A percentile compares a stretch with the other conserved stretches of the same genome.
Conservation (phyloP, 352 stramenopile genomes). For the Phytophthora melonis region DNA sequence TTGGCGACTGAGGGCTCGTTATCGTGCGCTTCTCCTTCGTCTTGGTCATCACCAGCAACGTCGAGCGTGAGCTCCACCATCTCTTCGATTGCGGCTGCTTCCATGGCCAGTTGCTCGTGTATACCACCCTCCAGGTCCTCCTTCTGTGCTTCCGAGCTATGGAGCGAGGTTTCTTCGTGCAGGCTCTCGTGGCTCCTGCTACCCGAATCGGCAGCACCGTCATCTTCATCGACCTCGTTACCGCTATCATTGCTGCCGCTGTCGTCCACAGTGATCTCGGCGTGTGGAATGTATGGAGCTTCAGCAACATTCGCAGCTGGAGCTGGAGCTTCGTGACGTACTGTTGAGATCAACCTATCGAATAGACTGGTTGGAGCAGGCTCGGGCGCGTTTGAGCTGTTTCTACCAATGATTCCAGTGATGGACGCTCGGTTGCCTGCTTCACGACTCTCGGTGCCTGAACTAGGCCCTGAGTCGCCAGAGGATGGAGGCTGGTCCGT, state of each 20-base stretch:
- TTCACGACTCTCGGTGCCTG: background rate
- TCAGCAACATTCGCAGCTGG: background rate
- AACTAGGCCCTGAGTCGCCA: background rate
- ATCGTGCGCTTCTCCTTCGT: slow-evolving; percentile 6
- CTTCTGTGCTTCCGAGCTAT: background rate
- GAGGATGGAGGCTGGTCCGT: background rate
- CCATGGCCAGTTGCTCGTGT: background rate
- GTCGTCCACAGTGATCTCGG: slow-evolving; percentile 17
- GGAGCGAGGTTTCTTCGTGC: background rate
- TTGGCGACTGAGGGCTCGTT: slow-evolving; percentile 3
- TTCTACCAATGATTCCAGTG: background rate
- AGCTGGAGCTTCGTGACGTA: slow-evolving; percentile 4
- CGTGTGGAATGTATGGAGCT: slow-evolving; percentile 4
- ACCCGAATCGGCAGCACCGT: background rate
- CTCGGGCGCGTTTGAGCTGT: background rate
- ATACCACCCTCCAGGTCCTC: background rate
- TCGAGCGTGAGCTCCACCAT: slow-evolving; percentile 26
- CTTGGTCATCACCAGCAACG: slow-evolving; percentile 15
- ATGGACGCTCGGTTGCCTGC: background rate
- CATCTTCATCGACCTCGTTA: background rate
- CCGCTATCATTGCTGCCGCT: background rate
- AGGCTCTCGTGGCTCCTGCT: background rate
- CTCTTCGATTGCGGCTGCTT: slow-evolving; percentile 17
- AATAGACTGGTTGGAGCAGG: slow-evolving; percentile 11
- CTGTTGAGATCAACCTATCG: slow-evolving; percentile 6